Evolutionary conservation across 306 rosid species (phyloP).

Genomic region (Dalbergia oliveri): DNA sequence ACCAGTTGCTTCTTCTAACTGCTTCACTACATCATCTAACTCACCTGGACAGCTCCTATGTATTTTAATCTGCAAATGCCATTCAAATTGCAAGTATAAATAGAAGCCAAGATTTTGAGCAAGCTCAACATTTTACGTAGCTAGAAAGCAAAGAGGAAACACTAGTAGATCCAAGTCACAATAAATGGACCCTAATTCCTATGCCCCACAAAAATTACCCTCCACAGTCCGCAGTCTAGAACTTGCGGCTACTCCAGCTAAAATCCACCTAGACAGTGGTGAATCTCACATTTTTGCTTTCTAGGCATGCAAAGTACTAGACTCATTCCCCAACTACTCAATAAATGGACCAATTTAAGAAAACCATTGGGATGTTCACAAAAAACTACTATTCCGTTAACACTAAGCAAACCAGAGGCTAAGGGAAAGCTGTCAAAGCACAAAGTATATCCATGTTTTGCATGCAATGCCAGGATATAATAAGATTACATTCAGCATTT

Average conservation of each 20-base stretch:
- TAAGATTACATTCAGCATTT: too few relatives aligned
- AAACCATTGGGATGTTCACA: background rate
- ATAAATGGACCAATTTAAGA: slow-evolving; percentile 19
- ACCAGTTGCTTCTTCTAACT: slow-evolving; percentile 72
- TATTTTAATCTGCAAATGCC: slow-evolving; percentile 74
- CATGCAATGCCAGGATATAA: too few relatives aligned
- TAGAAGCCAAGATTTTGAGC: slow-evolving; percentile 13
- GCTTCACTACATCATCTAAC: slow-evolving; percentile 77
- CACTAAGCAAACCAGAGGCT: background rate
- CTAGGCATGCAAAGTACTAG: slow-evolving; percentile 14
- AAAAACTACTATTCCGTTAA: background rate
- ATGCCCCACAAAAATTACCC: background rate
- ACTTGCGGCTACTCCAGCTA: background rate
- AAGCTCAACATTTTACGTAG: background rate
- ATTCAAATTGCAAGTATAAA: slow-evolving; percentile 19
- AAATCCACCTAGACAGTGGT: slow-evolving; percentile 1
- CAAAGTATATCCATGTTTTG: background rate
- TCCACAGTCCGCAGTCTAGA: background rate
- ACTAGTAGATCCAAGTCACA: background rate
- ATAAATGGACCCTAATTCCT: background rate
- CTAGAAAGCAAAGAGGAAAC: slow-evolving; percentile 3
- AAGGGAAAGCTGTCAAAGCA: slow-evolving; percentile 1
- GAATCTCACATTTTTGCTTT: background rate
- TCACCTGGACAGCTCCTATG: slow-evolving; percentile 88
- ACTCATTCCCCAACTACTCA: slow-evolving; percentile 12